phyloP scores from a whole-genome alignment of 352 stramenopile genomes.

The Pythium guiyangense region DNA sequence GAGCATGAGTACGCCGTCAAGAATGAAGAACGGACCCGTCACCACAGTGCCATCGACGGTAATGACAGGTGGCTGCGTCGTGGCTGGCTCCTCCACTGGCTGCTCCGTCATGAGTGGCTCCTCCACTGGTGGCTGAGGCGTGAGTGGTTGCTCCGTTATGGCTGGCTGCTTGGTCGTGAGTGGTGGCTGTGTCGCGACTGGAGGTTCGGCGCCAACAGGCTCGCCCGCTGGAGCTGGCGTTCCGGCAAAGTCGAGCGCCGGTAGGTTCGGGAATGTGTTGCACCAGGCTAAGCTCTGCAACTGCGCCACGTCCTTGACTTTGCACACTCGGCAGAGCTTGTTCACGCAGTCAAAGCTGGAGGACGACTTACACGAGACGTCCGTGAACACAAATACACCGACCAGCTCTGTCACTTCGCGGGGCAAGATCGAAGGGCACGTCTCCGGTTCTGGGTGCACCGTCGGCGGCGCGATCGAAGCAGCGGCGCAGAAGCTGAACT shows the following conservation, averaged over 20 bases:
- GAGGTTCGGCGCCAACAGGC: too few species aligned
- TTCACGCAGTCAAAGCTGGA: slow-evolving; percentile 7
- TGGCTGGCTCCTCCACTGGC: background rate
- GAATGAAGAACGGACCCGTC: background rate
- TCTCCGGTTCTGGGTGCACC: background rate
- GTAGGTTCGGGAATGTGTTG: background rate
- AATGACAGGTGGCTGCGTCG: background rate
- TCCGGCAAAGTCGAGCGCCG: background rate
- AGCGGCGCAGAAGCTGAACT: background rate
- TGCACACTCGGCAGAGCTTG: slow-evolving; percentile 2
- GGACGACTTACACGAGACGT: slow-evolving; percentile 3
- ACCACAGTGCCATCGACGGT: background rate
- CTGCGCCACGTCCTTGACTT: slow-evolving; percentile 4
- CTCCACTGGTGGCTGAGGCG: too few species aligned
- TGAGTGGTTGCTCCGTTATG: too few species aligned
- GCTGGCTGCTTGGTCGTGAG: too few species aligned
- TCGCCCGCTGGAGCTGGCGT: background rate
- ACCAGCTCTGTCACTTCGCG: background rate
- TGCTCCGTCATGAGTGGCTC: background rate
- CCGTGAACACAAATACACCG: slow-evolving; percentile 6
- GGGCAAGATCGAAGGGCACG: background rate
- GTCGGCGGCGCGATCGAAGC: background rate
- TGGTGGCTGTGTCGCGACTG: background rate
- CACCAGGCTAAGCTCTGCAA: slow-evolving; percentile 2
- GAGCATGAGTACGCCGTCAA: background rate